Percentiles rank a stretch among this genome's conserved stretches.
Conservation (phyloP, 1,284 basidiomycete genomes). For the Ustilago nuda region DNA sequence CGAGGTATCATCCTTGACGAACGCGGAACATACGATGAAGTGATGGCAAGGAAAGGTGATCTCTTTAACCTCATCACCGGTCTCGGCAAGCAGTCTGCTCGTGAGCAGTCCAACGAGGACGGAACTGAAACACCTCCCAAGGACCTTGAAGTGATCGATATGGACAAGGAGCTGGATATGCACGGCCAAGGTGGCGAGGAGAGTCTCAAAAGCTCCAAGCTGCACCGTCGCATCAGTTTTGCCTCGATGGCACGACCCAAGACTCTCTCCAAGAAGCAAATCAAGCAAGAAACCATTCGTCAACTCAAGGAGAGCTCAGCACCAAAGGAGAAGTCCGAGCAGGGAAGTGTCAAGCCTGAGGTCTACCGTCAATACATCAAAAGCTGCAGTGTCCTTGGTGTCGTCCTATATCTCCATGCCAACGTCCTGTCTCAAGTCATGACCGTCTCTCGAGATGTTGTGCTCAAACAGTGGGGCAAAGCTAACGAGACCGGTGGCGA, state of each 20-base stretch:
- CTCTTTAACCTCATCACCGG: constrained; percentile 73
- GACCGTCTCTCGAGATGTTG: constrained; percentile 62
- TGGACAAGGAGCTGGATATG: constrained; percentile 50
- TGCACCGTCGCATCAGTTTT: constrained; percentile 56
- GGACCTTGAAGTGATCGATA: constrained; percentile 45
- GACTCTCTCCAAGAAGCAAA: constrained; percentile 53
- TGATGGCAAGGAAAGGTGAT: constrained; percentile 73
- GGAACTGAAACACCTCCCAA: constrained; percentile 35
- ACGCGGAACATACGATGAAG: constrained; percentile 75
- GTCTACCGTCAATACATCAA: constrained; percentile 65
- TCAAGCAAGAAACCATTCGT: constrained; percentile 63
- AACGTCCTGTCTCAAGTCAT: constrained; percentile 62
- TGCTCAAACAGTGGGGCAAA: constrained; percentile 67
- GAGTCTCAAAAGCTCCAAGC: constrained; percentile 48
- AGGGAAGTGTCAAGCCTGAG: constrained; percentile 62
- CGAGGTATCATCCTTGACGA: constrained; percentile 76
- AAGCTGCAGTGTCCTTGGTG: constrained; percentile 56
- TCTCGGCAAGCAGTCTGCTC: constrained; percentile 68
- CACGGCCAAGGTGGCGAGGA: constrained; percentile 53
- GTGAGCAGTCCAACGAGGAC: constrained; percentile 45
- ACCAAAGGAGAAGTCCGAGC: constrained; percentile 62
- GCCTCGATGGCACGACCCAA: constrained; percentile 58
- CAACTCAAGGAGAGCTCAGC: constrained; percentile 63
- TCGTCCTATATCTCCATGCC: constrained; percentile 57
- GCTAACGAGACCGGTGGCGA: constrained; percentile 54